phyloP scores from a whole-genome alignment of 768 basidiomycete species.

The Amanita molliuscula region DNA sequence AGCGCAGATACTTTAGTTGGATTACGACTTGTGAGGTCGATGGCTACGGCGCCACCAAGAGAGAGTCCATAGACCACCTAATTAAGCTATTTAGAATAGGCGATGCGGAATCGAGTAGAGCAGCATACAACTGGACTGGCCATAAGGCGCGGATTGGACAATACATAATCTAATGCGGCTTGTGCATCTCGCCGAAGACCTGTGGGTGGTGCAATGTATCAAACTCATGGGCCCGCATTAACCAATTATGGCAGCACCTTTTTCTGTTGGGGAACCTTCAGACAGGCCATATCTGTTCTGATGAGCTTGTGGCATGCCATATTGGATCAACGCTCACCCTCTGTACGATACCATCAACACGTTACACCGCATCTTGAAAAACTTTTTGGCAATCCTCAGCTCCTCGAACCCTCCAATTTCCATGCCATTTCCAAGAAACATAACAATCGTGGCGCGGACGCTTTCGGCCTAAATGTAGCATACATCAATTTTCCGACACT shows the following conservation, averaged over 20 bases:
- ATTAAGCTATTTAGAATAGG: neutral
- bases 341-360: conserved; percentile 14
- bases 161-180: conserved; percentile 13
- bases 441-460: conserved; percentile 10
- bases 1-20: conserved; percentile 44
- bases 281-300: conserved; percentile 11
- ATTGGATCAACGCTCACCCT: conserved; percentile 7
- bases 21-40: conserved; percentile 58
- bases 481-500: neutral
- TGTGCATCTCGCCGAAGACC: conserved; percentile 13
- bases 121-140: conserved; percentile 9
- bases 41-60: conserved; percentile 67
- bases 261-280: conserved; percentile 12
- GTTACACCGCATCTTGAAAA: conserved; percentile 6
- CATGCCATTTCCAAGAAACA: conserved; percentile 15
- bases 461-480: neutral
- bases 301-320: neutral
- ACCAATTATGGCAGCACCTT: neutral
- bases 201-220: neutral
- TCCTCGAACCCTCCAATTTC: conserved; percentile 9
- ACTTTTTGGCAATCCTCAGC: neutral
- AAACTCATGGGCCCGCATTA: neutral
- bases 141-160: conserved; percentile 5
- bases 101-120: neutral
- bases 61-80: conserved; percentile 49